Evolutionary conservation across 495 filamentous ascomycete species (phyloP), one percentile per base, ranked within the genome.

Genomic region (Tuber aestivum): DNA sequence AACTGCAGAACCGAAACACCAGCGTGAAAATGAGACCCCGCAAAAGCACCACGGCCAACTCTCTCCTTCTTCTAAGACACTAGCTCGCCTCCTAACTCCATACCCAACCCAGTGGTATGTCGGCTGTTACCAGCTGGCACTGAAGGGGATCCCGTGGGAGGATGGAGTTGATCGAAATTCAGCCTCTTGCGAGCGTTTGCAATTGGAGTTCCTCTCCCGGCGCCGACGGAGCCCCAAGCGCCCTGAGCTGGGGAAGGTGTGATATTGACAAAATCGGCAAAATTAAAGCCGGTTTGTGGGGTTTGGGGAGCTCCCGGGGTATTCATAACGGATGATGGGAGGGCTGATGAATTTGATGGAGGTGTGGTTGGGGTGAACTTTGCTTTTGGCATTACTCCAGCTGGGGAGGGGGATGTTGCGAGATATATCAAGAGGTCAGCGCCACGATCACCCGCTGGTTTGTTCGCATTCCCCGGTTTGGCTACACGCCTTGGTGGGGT

Each of bases 261-360:
- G 84, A 97, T 93, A 82, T 99, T 97, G 76, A 98, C 91, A 83
- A 97, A 99, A 83, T 98, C 96, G 12, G 94, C 90, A 85, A 97
- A 97, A 85, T 97, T 95, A 85, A 97, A 97, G 75, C 89, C 89
- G 74, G 90, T 88, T 41, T 86, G 86, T 2, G 89, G 89, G 41
- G 82, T 83, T 50, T 81, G 82, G 5, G 80, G 80, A 38, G 73
- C 71, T 21, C 90, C 91, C 8, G 93, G 92, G 10, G 93, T 95
- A n/a, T 92, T 91, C 91, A 94, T 93, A 87, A 93, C 92, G 27
- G 94, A 97, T 14, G 92, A 93, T 32, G 92, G 93, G 42, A 97
- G 87, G 20, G 90, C 89, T 21, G 92, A 88, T 72, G 85, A 86
- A 75, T 78, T 77, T 42, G 92, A 91, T 21, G 95, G 95, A 56